phyloP scores from a whole-genome alignment of 306 rosid genomes.

The Canavalia gladiata region DNA sequence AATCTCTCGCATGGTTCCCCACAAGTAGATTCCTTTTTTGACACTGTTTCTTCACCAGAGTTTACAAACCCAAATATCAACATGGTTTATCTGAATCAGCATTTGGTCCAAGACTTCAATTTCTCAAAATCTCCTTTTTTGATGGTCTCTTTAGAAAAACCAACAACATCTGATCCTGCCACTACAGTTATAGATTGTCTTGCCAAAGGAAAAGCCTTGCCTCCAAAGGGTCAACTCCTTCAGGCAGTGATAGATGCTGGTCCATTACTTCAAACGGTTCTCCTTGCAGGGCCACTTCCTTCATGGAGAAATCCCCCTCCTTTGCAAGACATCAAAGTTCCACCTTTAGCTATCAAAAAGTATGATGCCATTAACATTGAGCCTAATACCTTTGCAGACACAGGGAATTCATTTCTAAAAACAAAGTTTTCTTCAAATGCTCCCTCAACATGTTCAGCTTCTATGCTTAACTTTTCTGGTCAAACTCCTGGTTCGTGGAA shows the following conservation, averaged over 20 bases:
- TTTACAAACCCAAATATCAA: slow-evolving; percentile 60
- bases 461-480: slow-evolving; percentile 60
- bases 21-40: slow-evolving; percentile 75
- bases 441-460: slow-evolving; percentile 68
- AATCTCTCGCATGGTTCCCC: slow-evolving; percentile 74
- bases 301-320: slow-evolving; percentile 90
- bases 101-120: slow-evolving; percentile 48
- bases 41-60: slow-evolving; percentile 76
- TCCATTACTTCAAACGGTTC: slow-evolving; percentile 73
- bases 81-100: slow-evolving; percentile 51
- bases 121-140: slow-evolving; percentile 33
- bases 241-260: slow-evolving; percentile 83
- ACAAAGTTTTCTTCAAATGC: slow-evolving; percentile 37
- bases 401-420: not conserved
- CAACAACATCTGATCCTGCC: slow-evolving; percentile 55
- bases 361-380: slow-evolving; percentile 36
- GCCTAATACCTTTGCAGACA: not conserved
- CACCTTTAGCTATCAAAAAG: slow-evolving; percentile 60
- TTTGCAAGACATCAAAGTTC: slow-evolving; percentile 64
- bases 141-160: slow-evolving; percentile 46
- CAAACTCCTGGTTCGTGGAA: slow-evolving; percentile 49
- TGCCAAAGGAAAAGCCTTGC: slow-evolving; percentile 60
- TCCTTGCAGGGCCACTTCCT: slow-evolving; percentile 86
- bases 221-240: slow-evolving; percentile 75
- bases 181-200: slow-evolving; percentile 59